Evolutionary conservation across 208 protist genomes (phyloP).

Genomic region (Herpetomonas tarakana): DNA sequence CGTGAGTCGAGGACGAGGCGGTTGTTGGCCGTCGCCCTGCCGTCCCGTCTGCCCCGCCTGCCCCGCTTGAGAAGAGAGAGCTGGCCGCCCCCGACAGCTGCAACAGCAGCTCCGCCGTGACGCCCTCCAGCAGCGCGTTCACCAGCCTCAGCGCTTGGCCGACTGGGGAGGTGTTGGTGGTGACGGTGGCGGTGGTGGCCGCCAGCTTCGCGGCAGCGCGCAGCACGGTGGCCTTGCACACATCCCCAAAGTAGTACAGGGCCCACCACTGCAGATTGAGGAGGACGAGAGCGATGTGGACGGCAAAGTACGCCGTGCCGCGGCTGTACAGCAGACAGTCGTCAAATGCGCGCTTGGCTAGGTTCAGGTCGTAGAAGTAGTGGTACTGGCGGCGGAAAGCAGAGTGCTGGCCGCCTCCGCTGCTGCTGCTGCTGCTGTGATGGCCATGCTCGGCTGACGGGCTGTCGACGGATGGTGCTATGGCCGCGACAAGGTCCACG

Average conservation of each 20-base stretch:
- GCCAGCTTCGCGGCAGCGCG: not conserved
- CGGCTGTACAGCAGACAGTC: conserved; percentile 10
- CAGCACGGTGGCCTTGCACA: not conserved
- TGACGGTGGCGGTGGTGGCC: not conserved
- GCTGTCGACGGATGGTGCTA: not conserved
- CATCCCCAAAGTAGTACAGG: conserved; percentile 18
- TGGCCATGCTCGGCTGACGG: not conserved
- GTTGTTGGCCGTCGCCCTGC: no score
- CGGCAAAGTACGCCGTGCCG: conserved; percentile 8
- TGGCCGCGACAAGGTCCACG: not conserved
- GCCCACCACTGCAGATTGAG: conserved; percentile 45
- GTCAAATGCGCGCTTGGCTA: conserved; percentile 53
- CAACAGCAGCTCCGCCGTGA: conserved; percentile 5
- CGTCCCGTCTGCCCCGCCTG: no score
- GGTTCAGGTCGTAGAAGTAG: conserved; percentile 16
- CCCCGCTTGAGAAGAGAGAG: no score
- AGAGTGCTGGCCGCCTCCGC: not conserved
- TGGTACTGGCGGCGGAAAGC: not conserved
- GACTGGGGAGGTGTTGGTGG: not conserved
- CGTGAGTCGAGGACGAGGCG: no score
- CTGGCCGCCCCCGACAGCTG: no score
- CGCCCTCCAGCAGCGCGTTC: conserved; percentile 4
- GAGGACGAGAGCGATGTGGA: conserved; percentile 20
- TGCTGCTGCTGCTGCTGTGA: not conserved
- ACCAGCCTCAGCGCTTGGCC: not conserved